Percentiles rank a stretch among this genome's conserved stretches.
Conservation (phyloP, 2,329 filamentous ascomycete genomes). For the Didymella exigua region DNA sequence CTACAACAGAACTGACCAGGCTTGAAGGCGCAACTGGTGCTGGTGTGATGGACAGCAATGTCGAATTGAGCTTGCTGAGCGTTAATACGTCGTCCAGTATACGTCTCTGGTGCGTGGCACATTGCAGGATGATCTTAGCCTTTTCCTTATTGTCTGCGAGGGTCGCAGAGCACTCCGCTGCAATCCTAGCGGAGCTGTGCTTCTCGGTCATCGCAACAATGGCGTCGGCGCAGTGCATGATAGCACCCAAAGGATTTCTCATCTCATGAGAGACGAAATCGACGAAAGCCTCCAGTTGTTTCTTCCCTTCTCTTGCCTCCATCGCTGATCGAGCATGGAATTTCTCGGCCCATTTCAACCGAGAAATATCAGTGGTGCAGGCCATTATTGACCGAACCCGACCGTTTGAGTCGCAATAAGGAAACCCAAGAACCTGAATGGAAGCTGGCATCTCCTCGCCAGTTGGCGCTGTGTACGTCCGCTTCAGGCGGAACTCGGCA, state of each 20-base stretch:
- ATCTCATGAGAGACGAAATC: slow-evolving; percentile 50
- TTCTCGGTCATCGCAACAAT: slow-evolving; percentile 43
- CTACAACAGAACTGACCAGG: slow-evolving; percentile 36
- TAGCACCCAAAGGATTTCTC: slow-evolving; percentile 50
- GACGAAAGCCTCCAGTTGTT: slow-evolving; percentile 43
- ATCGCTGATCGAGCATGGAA: slow-evolving; percentile 40
- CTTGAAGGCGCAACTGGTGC: slow-evolving; percentile 39
- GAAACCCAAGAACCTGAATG: slow-evolving; percentile 33
- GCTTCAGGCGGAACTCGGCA: slow-evolving; percentile 29
- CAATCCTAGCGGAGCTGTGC: not conserved
- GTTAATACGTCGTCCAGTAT: slow-evolving; percentile 55
- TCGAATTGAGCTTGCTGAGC: slow-evolving; percentile 52
- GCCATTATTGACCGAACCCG: slow-evolving; percentile 38
- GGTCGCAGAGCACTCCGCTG: slow-evolving; percentile 20
- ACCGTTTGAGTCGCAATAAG: slow-evolving; percentile 28
- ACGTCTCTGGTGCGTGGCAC: slow-evolving; percentile 52
- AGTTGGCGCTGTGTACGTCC: slow-evolving; percentile 26
- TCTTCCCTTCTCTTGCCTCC: slow-evolving; percentile 43
- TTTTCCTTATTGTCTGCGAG: slow-evolving; percentile 33
- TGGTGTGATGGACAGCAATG: slow-evolving; percentile 48
- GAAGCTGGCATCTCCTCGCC: slow-evolving; percentile 28
- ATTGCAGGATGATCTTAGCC: slow-evolving; percentile 50
- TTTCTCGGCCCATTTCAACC: slow-evolving; percentile 42
- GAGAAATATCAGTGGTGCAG: slow-evolving; percentile 42
- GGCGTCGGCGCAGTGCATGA: slow-evolving; percentile 50